phyloP scores from a whole-genome alignment of 192 early-diverging fungal species.

The Backusella psychrophila region DNA sequence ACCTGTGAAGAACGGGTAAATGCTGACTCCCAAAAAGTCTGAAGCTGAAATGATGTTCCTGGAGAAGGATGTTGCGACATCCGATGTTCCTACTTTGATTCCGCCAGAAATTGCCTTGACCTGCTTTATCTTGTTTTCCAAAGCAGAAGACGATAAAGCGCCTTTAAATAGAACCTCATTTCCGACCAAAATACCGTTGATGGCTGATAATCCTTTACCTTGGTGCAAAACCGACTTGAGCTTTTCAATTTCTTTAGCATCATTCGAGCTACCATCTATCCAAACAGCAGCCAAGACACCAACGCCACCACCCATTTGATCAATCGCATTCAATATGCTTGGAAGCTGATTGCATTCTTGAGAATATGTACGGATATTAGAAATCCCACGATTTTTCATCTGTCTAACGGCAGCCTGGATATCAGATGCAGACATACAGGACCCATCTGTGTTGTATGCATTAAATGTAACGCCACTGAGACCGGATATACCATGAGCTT shows the following conservation, averaged over 20 bases:
- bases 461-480: constrained; percentile 22
- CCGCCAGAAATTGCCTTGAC: constrained; percentile 20
- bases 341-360: constrained; percentile 34
- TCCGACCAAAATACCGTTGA: constrained; percentile 24
- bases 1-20: constrained; percentile 59
- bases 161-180: constrained; percentile 25
- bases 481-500: background rate
- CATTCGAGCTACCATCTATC: constrained; percentile 20
- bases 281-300: constrained; percentile 32
- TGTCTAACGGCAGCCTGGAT: background rate
- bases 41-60: constrained; percentile 43
- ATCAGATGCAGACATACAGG: constrained; percentile 10
- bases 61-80: constrained; percentile 46
- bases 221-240: background rate
- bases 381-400: constrained; percentile 24
- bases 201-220: background rate
- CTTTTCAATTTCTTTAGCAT: constrained; percentile 21
- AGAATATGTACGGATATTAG: constrained; percentile 32
- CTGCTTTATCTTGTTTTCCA: constrained; percentile 22
- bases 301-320: constrained; percentile 13
- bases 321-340: constrained; percentile 23
- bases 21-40: constrained; percentile 56
- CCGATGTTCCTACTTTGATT: constrained; percentile 48
- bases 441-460: constrained; percentile 18
- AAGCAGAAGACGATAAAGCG: background rate